Conservation (phyloP, 73 alveolate genomes). For the Blepharisma stoltei region DNA sequence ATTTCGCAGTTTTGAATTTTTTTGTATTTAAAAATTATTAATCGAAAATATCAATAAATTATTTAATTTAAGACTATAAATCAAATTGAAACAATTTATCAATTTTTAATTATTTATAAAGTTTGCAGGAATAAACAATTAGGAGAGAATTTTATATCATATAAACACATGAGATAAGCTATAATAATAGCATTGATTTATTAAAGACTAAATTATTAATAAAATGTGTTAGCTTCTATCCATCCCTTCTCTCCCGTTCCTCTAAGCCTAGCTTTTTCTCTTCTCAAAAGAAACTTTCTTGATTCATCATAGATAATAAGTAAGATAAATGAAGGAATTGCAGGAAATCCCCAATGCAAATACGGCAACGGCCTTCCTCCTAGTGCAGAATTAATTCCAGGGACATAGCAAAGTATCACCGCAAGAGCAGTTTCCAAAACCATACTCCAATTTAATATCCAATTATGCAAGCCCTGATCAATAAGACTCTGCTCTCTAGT, state of each 20-base stretch:
- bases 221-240: constrained; percentile 8
- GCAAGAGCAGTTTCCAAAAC: constrained; percentile 33
- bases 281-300: constrained; percentile 32
- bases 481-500: constrained; percentile 44
- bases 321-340: constrained; percentile 24
- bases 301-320: constrained; percentile 41
- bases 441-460: neutral
- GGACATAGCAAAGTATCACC: constrained; percentile 27
- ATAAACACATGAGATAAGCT: too few relatives aligned
- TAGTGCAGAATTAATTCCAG: constrained; percentile 21
- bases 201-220: neutral
- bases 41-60: too few relatives aligned
- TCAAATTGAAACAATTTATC: too few relatives aligned
- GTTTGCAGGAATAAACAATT: too few relatives aligned
- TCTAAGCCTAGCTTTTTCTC: constrained; percentile 7
- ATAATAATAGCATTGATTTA: too few relatives aligned
- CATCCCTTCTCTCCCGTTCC: neutral
- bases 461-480: constrained; percentile 38
- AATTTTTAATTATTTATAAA: too few relatives aligned
- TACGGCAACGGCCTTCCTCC: constrained; percentile 33
- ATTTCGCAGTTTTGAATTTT: too few relatives aligned
- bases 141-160: too few relatives aligned
- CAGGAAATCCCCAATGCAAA: constrained; percentile 38
- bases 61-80: too few relatives aligned
- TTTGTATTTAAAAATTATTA: too few relatives aligned